phyloP scores from a whole-genome alignment of 306 rosid genomes.

The Oxytropis ochrocephala region DNA sequence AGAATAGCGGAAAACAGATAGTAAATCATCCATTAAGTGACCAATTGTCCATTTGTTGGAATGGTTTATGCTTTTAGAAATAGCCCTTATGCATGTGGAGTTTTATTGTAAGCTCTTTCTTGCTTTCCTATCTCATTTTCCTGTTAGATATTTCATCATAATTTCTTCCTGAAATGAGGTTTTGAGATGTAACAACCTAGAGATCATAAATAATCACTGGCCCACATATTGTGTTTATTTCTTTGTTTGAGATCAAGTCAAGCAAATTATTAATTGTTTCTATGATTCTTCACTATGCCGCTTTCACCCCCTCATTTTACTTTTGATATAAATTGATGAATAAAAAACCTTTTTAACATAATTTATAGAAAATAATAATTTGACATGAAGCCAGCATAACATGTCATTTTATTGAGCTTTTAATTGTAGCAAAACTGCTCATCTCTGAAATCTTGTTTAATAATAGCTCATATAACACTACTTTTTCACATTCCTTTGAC shows the following conservation, averaged over 20 bases:
- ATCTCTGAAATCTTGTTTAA: neutral
- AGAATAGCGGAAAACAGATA: neutral
- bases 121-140: too few relatives aligned
- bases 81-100: neutral
- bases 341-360: neutral
- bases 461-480: neutral
- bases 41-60: too few relatives aligned
- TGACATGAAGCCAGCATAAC: neutral
- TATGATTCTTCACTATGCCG: neutral
- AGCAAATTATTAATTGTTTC: neutral
- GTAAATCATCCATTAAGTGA: too few relatives aligned
- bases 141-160: too few relatives aligned
- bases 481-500: neutral
- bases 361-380: neutral
- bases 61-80: neutral
- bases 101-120: too few relatives aligned
- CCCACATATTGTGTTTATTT: too few relatives aligned
- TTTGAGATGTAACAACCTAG: too few relatives aligned
- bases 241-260: too few relatives aligned
- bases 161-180: too few relatives aligned
- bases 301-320: too few relatives aligned
- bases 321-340: neutral
- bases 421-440: neutral
- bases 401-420: neutral
- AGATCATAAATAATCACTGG: neutral